Evolutionary conservation across 139 green algal species (phyloP), one percentile per base, ranked within the genome.

Genomic region (Chlamydomonas applanata): DNA sequence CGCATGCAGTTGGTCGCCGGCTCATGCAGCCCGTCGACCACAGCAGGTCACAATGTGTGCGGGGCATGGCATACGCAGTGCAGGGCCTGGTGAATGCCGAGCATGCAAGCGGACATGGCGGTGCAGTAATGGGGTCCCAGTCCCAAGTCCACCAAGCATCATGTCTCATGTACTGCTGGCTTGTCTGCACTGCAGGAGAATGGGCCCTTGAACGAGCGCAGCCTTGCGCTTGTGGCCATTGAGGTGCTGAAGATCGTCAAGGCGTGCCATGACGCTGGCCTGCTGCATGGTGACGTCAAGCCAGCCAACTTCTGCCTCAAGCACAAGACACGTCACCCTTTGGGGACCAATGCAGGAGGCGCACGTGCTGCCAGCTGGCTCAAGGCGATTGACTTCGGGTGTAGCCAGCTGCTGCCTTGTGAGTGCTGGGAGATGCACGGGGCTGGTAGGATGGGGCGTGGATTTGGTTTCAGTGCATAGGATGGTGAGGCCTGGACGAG

Each of bases 381-480:
- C 45, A 79, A 82, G 36, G 85, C 85, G 13, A 81, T 90, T 16
- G 85, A 90, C 75, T 88, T 90, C 65, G 85, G 85, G 0, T 90
- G 85, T 69, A 79, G 60, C 24, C 85, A 90, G 70, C 71, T 82
- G 49, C 70, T 75, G 19, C 49, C 46, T 72, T 20, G 68, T 76
- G 69, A 59, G 45, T 52, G 61, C 3, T 45, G 45, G 14, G 3
- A 7, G 46, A 49, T 19, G 40, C 40, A 19, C 11, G 40, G 40
- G 40, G 40, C 11, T 49, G 40, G 40, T 13, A 27, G 14, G 40
- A 7, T 49, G 7, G 40, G 40, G 40, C 7, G 40, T 49, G 40
- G 40, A 11, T 49, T 49, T 49, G n/a, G n/a, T n/a, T n/a, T n/a
- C n/a, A n/a, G n/a, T n/a, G n/a, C n/a, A n/a, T n/a, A n/a, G n/a